Base-by-base conservation (phyloP, 352 stramenopile species). In the Phytopythium kandeliae region DNA sequence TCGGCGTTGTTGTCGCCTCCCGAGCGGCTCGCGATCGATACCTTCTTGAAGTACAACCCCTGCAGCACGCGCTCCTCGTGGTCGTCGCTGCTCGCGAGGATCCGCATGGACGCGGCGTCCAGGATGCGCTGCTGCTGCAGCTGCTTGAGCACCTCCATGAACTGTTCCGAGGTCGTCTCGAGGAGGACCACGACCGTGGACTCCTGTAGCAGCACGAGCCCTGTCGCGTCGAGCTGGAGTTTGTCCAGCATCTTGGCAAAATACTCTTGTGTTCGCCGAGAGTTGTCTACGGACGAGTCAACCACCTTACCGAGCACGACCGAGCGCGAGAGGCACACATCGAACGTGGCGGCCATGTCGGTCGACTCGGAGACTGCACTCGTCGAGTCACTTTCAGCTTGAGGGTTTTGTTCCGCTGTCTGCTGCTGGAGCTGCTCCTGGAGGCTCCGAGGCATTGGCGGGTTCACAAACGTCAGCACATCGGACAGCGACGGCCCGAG, bases 21-120 rank as follows among this genome's bases (percentile, higher is more conserved):
- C 36, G 42, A 15, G 38, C 38, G 4, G 30, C 22, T 28, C 11
- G 51, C 69, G 31, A 86, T 56, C 6, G 57, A 43, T 13, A 85
- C 63, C 60, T 86, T 86, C 55, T 78, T 80, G 28, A 86, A 83
- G 63, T 83, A 86, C 19, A 89, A 51, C 0, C 75, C 76, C 37
- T 86, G 69, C 11, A 89, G 58, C 11, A 86, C 57, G 7, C 74
- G 60, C n/a, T 50, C 52, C 12, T 60, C 55, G 50, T 82, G 65
- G 52, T 82, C 68, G 51, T 89, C 77, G 37, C 67, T 86, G 19
- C 69, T 82, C n/a, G 73, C 77, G 26, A 89, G 52, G 19, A 89
- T 61, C 45, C 74, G 72, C 47, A 89, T 68, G 2, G 60, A 69
- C 17, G 36, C 46, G 16, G 52, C 57, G 12, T 86, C 67, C 15